Conservation (phyloP, 1,284 basidiomycete genomes). For the Boletus sp. region DNA sequence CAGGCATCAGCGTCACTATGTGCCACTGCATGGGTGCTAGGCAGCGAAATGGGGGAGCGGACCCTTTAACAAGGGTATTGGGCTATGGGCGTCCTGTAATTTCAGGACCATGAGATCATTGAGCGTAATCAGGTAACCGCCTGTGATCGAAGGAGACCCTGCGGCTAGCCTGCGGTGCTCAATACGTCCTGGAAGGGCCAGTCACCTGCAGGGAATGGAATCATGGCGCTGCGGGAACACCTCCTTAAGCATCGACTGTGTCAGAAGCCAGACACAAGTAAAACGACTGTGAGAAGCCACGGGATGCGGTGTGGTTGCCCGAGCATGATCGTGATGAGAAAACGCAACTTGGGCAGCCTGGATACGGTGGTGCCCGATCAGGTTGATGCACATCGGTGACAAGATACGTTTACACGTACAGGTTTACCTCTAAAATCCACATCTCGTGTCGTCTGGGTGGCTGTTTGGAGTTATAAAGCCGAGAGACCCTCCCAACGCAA, state of each 20-base stretch:
- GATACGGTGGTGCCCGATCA: constrained; percentile 21
- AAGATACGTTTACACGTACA: constrained; percentile 19
- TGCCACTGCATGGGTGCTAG: constrained; percentile 10
- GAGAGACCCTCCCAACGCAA: constrained; percentile 1
- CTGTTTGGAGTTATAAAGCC: constrained; percentile 27
- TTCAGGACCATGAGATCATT: constrained; percentile 19
- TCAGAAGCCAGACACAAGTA: constrained; percentile 14
- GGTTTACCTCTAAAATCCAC: constrained; percentile 17
- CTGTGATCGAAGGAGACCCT: constrained; percentile 29
- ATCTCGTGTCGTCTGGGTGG: constrained; percentile 27
- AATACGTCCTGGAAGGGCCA: constrained; percentile 23
- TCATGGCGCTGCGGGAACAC: constrained; percentile 16
- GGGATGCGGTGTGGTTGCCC: constrained; percentile 13
- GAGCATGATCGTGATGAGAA: constrained; percentile 19
- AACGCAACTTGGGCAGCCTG: constrained; percentile 18
- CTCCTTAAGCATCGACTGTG: constrained; percentile 16
- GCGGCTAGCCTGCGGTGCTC: constrained; percentile 13
- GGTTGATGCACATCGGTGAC: constrained; percentile 9
- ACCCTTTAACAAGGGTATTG: constrained; percentile 18
- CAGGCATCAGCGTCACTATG: constrained; percentile 5
- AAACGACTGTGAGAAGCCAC: constrained; percentile 19
- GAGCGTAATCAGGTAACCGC: constrained; percentile 20
- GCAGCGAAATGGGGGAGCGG: constrained; percentile 9
- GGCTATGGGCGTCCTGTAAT: constrained; percentile 29
- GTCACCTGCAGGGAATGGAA: constrained; percentile 25